Base-by-base conservation (phyloP, 257 asterid species). In the Gentiana straminea region DNA sequence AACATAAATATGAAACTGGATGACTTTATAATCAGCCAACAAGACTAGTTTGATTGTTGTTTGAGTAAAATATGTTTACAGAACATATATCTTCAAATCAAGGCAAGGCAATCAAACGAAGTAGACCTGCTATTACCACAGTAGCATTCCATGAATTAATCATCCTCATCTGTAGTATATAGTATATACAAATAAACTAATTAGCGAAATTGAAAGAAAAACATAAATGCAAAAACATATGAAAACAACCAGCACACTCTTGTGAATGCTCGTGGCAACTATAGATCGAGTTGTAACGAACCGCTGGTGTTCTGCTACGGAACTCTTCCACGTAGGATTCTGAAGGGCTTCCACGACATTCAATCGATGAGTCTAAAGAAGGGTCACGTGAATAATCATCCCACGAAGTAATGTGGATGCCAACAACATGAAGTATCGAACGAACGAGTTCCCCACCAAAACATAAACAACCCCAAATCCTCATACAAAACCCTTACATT, bases 391-490 rank as follows among this genome's bases (percentile, higher is more conserved):
- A 70, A 57, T 80, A 74, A 43, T 86, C 94, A 0, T 86, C 94
- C 79, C 89, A 78, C 0, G 94, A 78, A 0, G 86, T 69, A 7
- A 90, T 66, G 68, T 59, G 78, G 67, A 86, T 86, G 70, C 96
- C 97, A 24, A 86, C 70, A 33, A 74, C 71, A 10, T 77, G 80
- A 53, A 86, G 89, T 69, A 90, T 63, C 0, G 94, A 90, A 41
- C 88, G 83, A 48, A 86, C 70, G 41, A 83, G 64, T 61, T 83
- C 94, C 76, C 24, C 24, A 55, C 88, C 93, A 62, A 88, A 85
- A 71, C 95, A 92, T 13, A 70, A 73, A 70, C 78, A 83, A 73
- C 90, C 80, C 87, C 97, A 79, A 82, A 83, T 82, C 87, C 74
- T 83, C 99, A 92, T 83, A 83, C 86, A 91, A 69, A 51, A 13